phyloP scores from a whole-genome alignment of 2,329 filamentous ascomycete genomes.

The Pleurostoma richardsiae region DNA sequence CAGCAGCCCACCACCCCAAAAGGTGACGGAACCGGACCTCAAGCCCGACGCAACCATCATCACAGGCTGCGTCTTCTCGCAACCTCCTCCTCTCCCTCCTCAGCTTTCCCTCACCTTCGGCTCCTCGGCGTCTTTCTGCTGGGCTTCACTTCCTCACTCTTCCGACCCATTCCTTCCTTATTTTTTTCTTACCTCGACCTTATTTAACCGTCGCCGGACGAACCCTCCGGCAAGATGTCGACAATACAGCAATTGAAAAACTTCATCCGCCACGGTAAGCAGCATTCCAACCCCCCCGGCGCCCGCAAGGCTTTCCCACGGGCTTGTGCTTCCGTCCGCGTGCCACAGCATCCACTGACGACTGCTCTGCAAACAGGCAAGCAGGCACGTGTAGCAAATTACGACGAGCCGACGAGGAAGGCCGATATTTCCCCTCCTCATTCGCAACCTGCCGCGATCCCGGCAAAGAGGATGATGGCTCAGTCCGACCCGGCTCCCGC shows the following conservation, averaged over 20 bases:
- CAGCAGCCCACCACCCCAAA: too few relatives aligned
- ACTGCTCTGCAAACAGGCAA: constrained; percentile 55
- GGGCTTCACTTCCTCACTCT: not conserved
- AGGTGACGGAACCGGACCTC: too few relatives aligned
- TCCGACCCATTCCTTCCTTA: too few relatives aligned
- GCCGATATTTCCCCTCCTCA: constrained; percentile 44
- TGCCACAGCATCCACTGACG: not conserved
- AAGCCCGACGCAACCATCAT: too few relatives aligned
- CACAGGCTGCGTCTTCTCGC: too few relatives aligned
- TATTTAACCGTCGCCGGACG: too few relatives aligned
- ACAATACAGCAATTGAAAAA: constrained; percentile 96
- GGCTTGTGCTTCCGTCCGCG: not conserved
- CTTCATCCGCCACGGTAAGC: constrained; percentile 87
- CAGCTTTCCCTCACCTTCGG: not conserved
- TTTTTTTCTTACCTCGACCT: too few relatives aligned
- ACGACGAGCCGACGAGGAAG: constrained; percentile 48
- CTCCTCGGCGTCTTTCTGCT: not conserved
- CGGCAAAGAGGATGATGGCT: constrained; percentile 44
- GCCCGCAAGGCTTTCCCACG: not conserved
- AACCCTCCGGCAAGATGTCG: constrained; percentile 40
- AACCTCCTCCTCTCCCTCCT: not conserved
- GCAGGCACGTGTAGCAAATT: constrained; percentile 69
- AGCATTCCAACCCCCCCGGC: not conserved
- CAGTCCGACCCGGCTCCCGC: constrained; percentile 35
- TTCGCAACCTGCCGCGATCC: constrained; percentile 46